These are phyloP conservation scores for Flaveria robusta DNA, from an alignment of 129 eudicot genomes.

Conservation along the genomic window DNA sequence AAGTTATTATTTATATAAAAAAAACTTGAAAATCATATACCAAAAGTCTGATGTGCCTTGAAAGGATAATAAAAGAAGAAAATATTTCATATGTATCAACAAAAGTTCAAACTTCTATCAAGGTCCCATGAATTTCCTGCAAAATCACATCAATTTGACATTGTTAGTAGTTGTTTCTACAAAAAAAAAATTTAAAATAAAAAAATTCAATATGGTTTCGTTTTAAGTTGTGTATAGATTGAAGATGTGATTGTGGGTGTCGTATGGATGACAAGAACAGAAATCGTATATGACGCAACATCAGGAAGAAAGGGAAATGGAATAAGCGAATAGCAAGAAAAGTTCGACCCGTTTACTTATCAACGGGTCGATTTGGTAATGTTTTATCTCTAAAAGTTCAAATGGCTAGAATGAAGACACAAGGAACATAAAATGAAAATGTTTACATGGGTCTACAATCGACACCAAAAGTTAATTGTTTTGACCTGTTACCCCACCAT, in stretches of 20 bases:
- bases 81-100: slow-evolving; percentile 37
- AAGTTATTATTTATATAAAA: slow-evolving; percentile 31
- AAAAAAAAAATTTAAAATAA: too few relatives aligned
- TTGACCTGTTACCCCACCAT: neutral
- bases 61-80: slow-evolving; percentile 16
- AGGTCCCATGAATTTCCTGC: slow-evolving; percentile 53
- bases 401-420: neutral
- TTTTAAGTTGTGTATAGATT: neutral
- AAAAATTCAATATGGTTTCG: neutral
- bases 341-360: neutral
- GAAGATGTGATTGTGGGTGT: neutral
- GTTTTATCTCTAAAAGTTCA: neutral
- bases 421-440: neutral
- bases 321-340: neutral
- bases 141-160: slow-evolving; percentile 24
- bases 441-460: neutral
- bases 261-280: neutral
- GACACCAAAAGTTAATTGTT: neutral
- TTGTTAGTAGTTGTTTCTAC: neutral
- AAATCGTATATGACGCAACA: neutral
- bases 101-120: slow-evolving; percentile 37
- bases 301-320: too few relatives aligned
- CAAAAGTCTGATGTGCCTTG: slow-evolving; percentile 17
- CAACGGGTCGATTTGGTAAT: neutral
- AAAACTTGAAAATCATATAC: slow-evolving; percentile 24